Evolutionary conservation across 345 rosid genomes (phyloP).

Genomic region (Aquilaria malaccensis): DNA sequence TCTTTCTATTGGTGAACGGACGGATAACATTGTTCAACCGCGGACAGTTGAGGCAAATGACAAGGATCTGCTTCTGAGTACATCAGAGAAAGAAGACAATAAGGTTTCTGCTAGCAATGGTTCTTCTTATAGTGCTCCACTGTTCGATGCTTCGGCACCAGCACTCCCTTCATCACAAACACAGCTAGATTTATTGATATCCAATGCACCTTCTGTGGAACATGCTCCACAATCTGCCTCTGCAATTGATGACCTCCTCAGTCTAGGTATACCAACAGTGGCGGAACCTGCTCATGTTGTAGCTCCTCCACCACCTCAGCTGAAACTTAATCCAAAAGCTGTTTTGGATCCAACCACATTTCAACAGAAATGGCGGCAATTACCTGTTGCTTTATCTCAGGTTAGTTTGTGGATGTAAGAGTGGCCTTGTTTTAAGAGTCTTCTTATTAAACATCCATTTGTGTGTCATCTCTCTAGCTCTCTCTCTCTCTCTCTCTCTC

Average conservation of each 20-base stretch:
- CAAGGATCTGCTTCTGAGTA: slow-evolving; percentile 75
- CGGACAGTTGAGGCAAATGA: slow-evolving; percentile 81
- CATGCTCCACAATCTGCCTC: slow-evolving; percentile 34
- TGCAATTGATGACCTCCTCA: slow-evolving; percentile 81
- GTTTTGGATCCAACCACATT: slow-evolving; percentile 71
- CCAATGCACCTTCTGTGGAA: slow-evolving; percentile 27
- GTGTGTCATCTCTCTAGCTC: not conserved
- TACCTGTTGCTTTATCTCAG: slow-evolving; percentile 63
- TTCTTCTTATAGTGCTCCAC: slow-evolving; percentile 66
- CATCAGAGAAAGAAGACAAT: slow-evolving; percentile 75
- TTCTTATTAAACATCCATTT: not conserved
- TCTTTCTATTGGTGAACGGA: slow-evolving; percentile 58
- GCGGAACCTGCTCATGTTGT: slow-evolving; percentile 27
- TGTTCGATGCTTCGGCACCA: slow-evolving; percentile 38
- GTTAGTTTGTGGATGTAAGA: slow-evolving; percentile 24
- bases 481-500: not conserved
- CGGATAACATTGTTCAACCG: slow-evolving; percentile 47
- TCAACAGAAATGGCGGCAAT: slow-evolving; percentile 93
- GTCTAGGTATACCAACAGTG: slow-evolving; percentile 53
- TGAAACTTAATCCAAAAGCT: slow-evolving; percentile 83
- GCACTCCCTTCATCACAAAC: slow-evolving; percentile 35
- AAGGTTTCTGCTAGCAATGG: slow-evolving; percentile 43
- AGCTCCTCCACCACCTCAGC: slow-evolving; percentile 39
- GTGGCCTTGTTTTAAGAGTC: not conserved
- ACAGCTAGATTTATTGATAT: slow-evolving; percentile 41